Base-by-base conservation (phyloP, 2,329 filamentous ascomycete genomes). In the Alternaria consortialis region DNA sequence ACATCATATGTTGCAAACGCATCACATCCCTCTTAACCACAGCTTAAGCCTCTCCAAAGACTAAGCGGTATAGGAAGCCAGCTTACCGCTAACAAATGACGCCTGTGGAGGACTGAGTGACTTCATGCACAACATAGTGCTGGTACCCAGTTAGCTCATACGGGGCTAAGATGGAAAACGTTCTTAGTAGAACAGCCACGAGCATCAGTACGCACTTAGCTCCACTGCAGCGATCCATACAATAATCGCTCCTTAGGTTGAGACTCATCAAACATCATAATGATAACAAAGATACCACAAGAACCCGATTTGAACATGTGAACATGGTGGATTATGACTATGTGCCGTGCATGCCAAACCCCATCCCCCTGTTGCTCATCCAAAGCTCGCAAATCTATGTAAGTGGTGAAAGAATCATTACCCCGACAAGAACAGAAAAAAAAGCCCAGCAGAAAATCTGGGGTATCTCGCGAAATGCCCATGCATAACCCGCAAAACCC, bases 251-350 rank as follows among this genome's bases (percentile, higher is more conserved):
- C 13, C 31, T 37, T n/a, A 47, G 20, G 23, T 15, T n/a, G 25
- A 36, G 20, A 52, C 17, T 9, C 17, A 17, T 36, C 9, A 15
- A 20, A 13, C 39, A 48, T 17, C 7, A 25, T 27, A 42, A 56
- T 37, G 29, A 34, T 23, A 32, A 9, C 34, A 59, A 37, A 15
- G 32, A 42, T 51, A 56, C 31, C 32, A 36, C 25, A 17, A 54
- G n/a, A n/a, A 46, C 20, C 31, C 15, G 31, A 40, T 12, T 12
- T 39, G 25, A 66, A 51, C 32, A 15, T 20, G 40, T 44, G 23
- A 59, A 42, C 57, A 34, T 53, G 46, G 44, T 57, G 48, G 37
- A 59, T 63, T 56, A 63, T 61, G 31, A 58, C 46, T 50, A 48
- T 56, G 42, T 63, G 39, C 58, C 39, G 55, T 44, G 40, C 53